phyloP scores from a whole-genome alignment of 305 asterid species.

The Stenogyne calaminthoides region DNA sequence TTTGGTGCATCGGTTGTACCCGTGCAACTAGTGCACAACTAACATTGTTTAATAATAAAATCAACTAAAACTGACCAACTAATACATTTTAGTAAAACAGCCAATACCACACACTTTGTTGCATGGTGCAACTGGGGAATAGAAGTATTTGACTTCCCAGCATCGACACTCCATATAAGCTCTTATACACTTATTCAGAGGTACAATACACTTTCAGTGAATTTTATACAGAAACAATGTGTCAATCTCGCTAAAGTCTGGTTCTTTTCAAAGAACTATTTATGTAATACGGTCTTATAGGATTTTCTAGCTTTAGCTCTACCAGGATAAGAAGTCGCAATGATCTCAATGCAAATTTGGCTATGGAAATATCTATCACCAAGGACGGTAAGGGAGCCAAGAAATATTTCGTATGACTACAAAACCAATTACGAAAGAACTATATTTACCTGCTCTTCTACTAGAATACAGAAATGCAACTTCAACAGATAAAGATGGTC shows the following conservation, averaged over 20 bases:
- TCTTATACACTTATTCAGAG: no score
- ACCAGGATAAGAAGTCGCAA: neutral
- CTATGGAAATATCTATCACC: neutral
- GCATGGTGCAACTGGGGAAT: no score
- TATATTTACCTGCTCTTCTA: neutral
- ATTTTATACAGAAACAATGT: neutral
- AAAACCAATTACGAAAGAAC: neutral
- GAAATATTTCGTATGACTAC: neutral
- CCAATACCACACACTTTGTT: no score
- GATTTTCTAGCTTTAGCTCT: neutral
- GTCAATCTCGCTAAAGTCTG: neutral
- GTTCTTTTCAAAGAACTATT: neutral
- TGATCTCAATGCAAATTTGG: neutral
- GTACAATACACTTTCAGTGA: neutral
- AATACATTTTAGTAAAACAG: no score
- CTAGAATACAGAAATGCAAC: neutral
- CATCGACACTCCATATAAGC: no score
- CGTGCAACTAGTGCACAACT: no score
- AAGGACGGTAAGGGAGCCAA: neutral
- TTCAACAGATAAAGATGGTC: constrained; percentile 2
- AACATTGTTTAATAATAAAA: no score
- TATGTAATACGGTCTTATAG: neutral
- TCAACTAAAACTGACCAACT: no score
- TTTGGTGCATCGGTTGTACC: no score
- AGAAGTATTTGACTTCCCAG: no score